A percentile compares a stretch with the other conserved stretches of the same genome.
Conservation (phyloP, 352 stramenopile genomes). For the Pythium volutum region DNA sequence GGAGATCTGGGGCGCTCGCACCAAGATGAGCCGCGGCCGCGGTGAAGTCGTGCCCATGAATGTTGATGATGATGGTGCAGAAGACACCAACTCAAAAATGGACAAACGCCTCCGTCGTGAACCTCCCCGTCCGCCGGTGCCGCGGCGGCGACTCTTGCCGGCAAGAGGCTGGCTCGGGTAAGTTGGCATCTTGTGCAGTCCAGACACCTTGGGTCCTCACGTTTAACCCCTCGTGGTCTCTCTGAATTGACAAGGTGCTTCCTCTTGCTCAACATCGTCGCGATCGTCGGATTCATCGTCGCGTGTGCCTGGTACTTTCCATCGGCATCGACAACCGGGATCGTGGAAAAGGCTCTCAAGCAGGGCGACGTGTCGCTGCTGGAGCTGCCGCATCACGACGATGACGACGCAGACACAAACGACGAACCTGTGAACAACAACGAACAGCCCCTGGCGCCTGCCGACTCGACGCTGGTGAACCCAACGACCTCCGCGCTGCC, state of each 20-base stretch:
- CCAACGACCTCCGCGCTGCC: not conserved
- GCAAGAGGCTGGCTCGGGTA: conserved; percentile 16
- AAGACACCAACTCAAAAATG: not conserved
- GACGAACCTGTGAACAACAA: not conserved
- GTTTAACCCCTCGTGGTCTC: not conserved
- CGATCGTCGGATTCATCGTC: conserved; percentile 54
- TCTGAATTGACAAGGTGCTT: conserved; percentile 19
- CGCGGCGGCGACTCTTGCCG: not conserved
- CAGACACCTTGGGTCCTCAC: not conserved
- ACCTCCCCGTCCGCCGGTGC: not conserved
- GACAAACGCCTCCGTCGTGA: not conserved
- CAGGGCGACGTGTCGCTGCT: conserved; percentile 29
- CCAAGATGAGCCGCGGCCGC: not conserved
- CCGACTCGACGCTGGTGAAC: not conserved
- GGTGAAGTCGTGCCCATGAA: not conserved
- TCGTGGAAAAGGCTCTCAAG: conserved; percentile 38
- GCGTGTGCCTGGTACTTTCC: conserved; percentile 49
- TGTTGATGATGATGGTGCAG: not conserved
- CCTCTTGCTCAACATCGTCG: conserved; percentile 44
- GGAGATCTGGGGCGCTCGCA: not conserved
- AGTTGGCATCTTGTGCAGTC: not conserved
- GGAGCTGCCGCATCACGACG: conserved; percentile 1
- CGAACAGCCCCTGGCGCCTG: not conserved
- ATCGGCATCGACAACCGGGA: conserved; percentile 25
- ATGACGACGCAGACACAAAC: not conserved